Base-by-base conservation (phyloP, 1,284 basidiomycete species). In the Coniferiporia weirii region DNA sequence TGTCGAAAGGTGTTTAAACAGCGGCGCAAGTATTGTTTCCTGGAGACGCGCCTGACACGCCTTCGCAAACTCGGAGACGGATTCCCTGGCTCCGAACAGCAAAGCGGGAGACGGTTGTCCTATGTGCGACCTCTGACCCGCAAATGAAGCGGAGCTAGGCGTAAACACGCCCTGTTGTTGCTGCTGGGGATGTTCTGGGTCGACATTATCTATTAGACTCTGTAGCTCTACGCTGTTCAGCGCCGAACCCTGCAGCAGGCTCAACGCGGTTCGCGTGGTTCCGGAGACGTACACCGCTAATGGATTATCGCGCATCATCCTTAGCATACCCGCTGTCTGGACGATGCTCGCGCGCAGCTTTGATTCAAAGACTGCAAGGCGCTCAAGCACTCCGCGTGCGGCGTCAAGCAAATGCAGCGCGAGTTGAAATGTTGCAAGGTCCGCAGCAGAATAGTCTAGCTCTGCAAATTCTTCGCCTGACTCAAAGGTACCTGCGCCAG, bases 401-500 rank as follows among this genome's bases (percentile, higher is more conserved):
- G 89, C 82, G 27, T 89, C 85, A 36, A 98, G 80, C 19, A 95
- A 76, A 67, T 93, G 89, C n/a, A 97, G 72, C 1, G 85, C 84
- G 8, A 83, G 73, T 70, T 96, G 94, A 63, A 97, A 93, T 27
- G 84, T 79, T 2, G 82, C 78, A 91, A 93, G 95, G 70, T 98
- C 93, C 59, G 92, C 85, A 2, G 84, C 75, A 1, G 88, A 87
- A 67, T 96, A 96, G 71, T 97, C 93, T 62, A 94, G 73, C 63
- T 92, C 90, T 0, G 82, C 82, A 34, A 89, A 73, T 50, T 87
- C 85, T 46, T 80, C 81, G 55, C 76, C 80, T 0, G 79, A 77
- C 1, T 71, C 66, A 12, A 74, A 68, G 15, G 73, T 69, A 44
- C 71, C 69, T n/a, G 66, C 57, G n/a, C 64, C 62, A 9, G 72